Percentiles rank a stretch among this genome's conserved stretches.
Conservation (phyloP, 208 protist species). For the Herpetomonas samuelpessoai region DNA sequence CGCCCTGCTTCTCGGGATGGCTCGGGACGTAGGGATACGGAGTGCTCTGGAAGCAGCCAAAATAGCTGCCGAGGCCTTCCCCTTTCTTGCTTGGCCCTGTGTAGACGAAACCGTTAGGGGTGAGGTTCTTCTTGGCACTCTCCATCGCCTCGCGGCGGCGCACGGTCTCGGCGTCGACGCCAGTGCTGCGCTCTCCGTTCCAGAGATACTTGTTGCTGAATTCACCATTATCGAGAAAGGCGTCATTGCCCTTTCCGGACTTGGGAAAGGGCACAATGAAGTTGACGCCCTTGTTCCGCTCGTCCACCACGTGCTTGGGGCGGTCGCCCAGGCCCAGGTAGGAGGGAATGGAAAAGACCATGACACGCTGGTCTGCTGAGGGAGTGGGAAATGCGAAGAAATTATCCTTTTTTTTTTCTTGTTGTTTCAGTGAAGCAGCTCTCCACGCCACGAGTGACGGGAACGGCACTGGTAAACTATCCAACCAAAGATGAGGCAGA, state of each 20-base stretch:
- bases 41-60: constrained; percentile 60
- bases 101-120: constrained; percentile 75
- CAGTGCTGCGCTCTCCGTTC: constrained; percentile 86
- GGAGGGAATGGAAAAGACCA: constrained; percentile 91
- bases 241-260: constrained; percentile 78
- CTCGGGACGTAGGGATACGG: constrained; percentile 61
- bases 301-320: constrained; percentile 56
- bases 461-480: too few species aligned
- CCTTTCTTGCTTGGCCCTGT: constrained; percentile 36
- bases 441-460: too few species aligned
- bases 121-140: constrained; percentile 68
- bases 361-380: constrained; percentile 11
- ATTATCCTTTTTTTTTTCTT: constrained; percentile 5
- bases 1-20: constrained; percentile 33
- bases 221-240: constrained; percentile 72
- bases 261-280: constrained; percentile 73
- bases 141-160: constrained; percentile 46
- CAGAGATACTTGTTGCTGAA: constrained; percentile 65
- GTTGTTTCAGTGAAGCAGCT: constrained; percentile 1
- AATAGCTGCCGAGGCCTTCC: constrained; percentile 83
- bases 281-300: constrained; percentile 56
- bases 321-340: constrained; percentile 77
- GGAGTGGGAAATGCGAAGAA: neutral
- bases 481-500: too few species aligned
- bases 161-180: constrained; percentile 53